These are phyloP conservation scores for Parafenestella ontariensis DNA, from an alignment of 2,329 filamentous ascomycete genomes.

Conservation along the genomic window DNA sequence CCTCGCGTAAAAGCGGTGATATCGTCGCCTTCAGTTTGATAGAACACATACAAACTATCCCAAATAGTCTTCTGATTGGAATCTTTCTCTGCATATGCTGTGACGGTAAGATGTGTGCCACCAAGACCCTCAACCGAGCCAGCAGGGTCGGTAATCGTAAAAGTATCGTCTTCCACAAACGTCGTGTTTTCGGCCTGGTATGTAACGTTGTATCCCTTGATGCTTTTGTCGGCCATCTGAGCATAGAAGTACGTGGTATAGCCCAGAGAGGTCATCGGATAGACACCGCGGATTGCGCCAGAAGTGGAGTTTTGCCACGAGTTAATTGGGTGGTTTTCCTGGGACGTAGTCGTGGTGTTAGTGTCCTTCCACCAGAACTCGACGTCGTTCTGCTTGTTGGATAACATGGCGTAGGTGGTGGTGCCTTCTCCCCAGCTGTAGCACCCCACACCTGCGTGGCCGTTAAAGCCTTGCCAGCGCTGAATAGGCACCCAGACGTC, in stretches of 20 bases:
- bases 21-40: slow-evolving; percentile 38
- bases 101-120: slow-evolving; percentile 52
- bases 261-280: slow-evolving; percentile 50
- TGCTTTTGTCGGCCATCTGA: slow-evolving; percentile 44
- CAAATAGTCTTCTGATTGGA: slow-evolving; percentile 24
- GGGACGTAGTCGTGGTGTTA: slow-evolving; percentile 40
- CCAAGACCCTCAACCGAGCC: slow-evolving; percentile 42
- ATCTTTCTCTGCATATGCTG: slow-evolving; percentile 38
- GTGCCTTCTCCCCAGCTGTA: slow-evolving; percentile 52
- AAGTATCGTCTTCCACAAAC: slow-evolving; percentile 34
- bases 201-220: slow-evolving; percentile 51
- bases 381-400: slow-evolving; percentile 48
- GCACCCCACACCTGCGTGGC: slow-evolving; percentile 54
- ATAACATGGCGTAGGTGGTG: slow-evolving; percentile 54
- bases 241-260: slow-evolving; percentile 55
- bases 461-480: slow-evolving; percentile 50
- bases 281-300: slow-evolving; percentile 44
- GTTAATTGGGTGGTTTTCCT: slow-evolving; percentile 50
- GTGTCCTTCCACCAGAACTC: slow-evolving; percentile 57
- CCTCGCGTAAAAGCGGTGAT: slow-evolving; percentile 39
- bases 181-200: slow-evolving; percentile 51
- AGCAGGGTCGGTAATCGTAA: slow-evolving; percentile 40
- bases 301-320: slow-evolving; percentile 43
- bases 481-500: slow-evolving; percentile 47
- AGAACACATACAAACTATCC: slow-evolving; percentile 44